Percentiles rank a stretch among this genome's conserved stretches.
Conservation (phyloP, 257 asterid genomes). For the Salvia rosmarinus region DNA sequence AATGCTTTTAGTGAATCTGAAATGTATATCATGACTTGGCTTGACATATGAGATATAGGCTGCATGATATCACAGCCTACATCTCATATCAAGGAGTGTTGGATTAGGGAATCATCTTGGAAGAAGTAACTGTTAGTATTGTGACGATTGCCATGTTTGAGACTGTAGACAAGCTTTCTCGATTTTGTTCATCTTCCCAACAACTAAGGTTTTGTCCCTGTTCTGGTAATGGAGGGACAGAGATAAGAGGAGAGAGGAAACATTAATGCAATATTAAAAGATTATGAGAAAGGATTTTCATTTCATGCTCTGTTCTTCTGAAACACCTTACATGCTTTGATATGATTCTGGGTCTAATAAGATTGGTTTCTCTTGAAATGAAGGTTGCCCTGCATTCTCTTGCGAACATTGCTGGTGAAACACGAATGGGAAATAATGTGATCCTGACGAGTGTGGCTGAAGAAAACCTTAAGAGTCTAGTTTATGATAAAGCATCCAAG, state of each 20-base stretch:
- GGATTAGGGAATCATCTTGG: slow-evolving; percentile 12
- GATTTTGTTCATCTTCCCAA: slow-evolving; percentile 6
- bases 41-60: background rate
- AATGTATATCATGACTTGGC: background rate
- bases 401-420: slow-evolving; percentile 83
- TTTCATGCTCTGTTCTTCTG: slow-evolving; percentile 18
- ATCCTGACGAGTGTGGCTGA: slow-evolving; percentile 69
- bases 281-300: background rate
- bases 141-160: slow-evolving; percentile 6
- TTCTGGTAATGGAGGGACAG: slow-evolving; percentile 5
- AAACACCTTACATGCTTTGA: slow-evolving; percentile 17
- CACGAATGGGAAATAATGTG: slow-evolving; percentile 52
- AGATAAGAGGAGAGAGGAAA: background rate
- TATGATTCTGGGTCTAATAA: slow-evolving; percentile 26
- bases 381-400: slow-evolving; percentile 97
- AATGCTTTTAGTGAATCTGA: background rate
- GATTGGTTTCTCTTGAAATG: slow-evolving; percentile 27
- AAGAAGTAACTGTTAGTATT: slow-evolving; percentile 10
- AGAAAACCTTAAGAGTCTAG: slow-evolving; percentile 67
- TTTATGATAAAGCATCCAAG: slow-evolving; percentile 76
- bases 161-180: slow-evolving; percentile 7
- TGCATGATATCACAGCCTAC: background rate
- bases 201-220: background rate
- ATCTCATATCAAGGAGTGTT: slow-evolving; percentile 4
- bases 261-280: slow-evolving; percentile 12